phyloP scores from a whole-genome alignment of 805 yeast species.

The Ogataea pilisensis region DNA sequence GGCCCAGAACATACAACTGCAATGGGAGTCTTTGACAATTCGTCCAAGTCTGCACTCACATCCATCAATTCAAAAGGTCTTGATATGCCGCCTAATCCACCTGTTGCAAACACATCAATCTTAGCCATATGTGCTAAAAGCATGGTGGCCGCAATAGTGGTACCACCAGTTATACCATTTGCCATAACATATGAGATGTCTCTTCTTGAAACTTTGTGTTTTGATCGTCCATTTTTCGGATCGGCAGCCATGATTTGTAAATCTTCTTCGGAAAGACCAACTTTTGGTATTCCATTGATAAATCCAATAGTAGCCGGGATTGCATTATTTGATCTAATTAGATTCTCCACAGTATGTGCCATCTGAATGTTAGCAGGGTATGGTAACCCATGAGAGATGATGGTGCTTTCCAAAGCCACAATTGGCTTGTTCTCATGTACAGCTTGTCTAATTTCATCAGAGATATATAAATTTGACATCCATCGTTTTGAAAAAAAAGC shows the following conservation, averaged over 20 bases:
- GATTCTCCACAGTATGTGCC: slow-evolving; percentile 65
- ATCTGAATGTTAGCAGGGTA: slow-evolving; percentile 69
- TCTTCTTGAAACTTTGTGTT: slow-evolving; percentile 69
- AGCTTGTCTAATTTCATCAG: slow-evolving; percentile 59
- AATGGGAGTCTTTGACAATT: slow-evolving; percentile 75
- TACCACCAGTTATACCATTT: slow-evolving; percentile 67
- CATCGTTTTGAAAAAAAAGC: not conserved
- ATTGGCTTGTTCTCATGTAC: slow-evolving; percentile 55
- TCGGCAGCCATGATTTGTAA: slow-evolving; percentile 46
- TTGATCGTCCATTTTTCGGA: slow-evolving; percentile 21
- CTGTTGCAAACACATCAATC: slow-evolving; percentile 83
- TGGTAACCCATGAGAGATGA: slow-evolving; percentile 87
- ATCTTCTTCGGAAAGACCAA: slow-evolving; percentile 54
- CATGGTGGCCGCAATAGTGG: slow-evolving; percentile 89
- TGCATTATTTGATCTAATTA: slow-evolving; percentile 59
- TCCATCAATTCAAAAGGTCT: slow-evolving; percentile 74
- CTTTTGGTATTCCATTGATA: slow-evolving; percentile 62
- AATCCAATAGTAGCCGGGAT: slow-evolving; percentile 86
- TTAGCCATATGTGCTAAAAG: slow-evolving; percentile 72
- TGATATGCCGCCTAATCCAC: slow-evolving; percentile 92
- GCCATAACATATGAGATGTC: slow-evolving; percentile 75
- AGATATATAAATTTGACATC: slow-evolving; percentile 11
- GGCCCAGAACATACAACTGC: slow-evolving; percentile 94
- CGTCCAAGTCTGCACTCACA: slow-evolving; percentile 83
- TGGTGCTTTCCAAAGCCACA: slow-evolving; percentile 82